Base-by-base conservation (phyloP, 257 asterid species). In the Primulina huaijiensis region DNA sequence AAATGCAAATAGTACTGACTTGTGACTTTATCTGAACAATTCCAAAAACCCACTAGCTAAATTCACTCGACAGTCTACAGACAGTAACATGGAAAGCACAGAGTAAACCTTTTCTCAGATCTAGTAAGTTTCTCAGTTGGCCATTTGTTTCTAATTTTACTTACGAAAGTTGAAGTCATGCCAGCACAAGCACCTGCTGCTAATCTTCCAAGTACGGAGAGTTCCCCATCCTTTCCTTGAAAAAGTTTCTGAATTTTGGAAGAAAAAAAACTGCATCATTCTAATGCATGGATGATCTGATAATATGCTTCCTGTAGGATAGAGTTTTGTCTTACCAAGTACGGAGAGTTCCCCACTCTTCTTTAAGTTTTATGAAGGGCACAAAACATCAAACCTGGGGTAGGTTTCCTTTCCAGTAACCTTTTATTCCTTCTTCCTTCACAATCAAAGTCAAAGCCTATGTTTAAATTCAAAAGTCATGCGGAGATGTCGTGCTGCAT, bases 161-260 rank as follows among this genome's bases (percentile, higher is more conserved):
- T 94, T 91, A 94, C 99, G 35, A 94, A 94, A 77, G 99, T 94
- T 61, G 99, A 94, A 69, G 97, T 94, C 99, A 91, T 91, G 89
- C 99, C 99, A 83, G 99, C 97, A 85, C 99, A 94, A 84, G 97
- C 99, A 78, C 97, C 97, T 76, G 97, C 99, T 57, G 97, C 96
- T 75, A 94, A 75, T 85, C 99, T 89, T 86, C 97, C 97, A 69
- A 91, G 68, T 67, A 91, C 89, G 52, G 97, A 83, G 67, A 92
- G 96, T 71, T 87, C 83, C 58, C 90, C 97, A 81, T 87, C 92
- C 75, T 85, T 82, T 68, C 89, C 86, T 37, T 74, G 81, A 74
- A 90, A 84, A 72, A 94, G 88, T 77, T 84, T 88, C 99, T 91
- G 83, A 53, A 78, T 21, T 21, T 21, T 21, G 23, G 68, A 65